These are phyloP conservation scores for Pseudophaeomoniella oleicola DNA, from an alignment of 2,329 filamentous ascomycete genomes.

Conservation along the genomic window DNA sequence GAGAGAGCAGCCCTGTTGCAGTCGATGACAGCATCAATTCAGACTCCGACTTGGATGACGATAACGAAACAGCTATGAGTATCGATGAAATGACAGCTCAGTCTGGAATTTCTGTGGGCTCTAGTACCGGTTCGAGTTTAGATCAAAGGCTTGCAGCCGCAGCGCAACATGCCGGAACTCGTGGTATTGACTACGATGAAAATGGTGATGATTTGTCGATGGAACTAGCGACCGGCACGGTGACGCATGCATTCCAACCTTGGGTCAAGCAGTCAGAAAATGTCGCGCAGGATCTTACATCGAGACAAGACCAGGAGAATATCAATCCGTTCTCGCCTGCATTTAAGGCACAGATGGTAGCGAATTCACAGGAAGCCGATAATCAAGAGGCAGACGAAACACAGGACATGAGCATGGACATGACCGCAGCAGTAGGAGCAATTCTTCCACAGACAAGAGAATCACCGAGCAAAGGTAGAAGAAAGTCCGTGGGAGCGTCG, in stretches of 20 bases:
- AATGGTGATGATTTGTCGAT: slow-evolving; percentile 61
- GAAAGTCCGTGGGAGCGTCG: slow-evolving; percentile 15
- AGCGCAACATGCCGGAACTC: slow-evolving; percentile 58
- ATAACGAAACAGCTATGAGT: slow-evolving; percentile 69
- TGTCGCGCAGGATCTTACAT: slow-evolving; percentile 23
- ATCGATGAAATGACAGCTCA: slow-evolving; percentile 63
- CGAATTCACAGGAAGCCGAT: slow-evolving; percentile 16
- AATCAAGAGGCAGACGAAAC: slow-evolving; percentile 34
- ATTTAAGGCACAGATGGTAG: slow-evolving; percentile 17
- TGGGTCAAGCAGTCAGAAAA: slow-evolving; percentile 31
- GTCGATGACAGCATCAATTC: slow-evolving; percentile 36
- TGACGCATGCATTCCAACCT: slow-evolving; percentile 33
- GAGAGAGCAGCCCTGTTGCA: slow-evolving; percentile 22
- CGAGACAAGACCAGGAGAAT: slow-evolving; percentile 31
- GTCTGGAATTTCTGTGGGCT: slow-evolving; percentile 45
- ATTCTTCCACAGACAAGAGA: slow-evolving; percentile 31
- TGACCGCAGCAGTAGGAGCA: slow-evolving; percentile 67
- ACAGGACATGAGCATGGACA: slow-evolving; percentile 83
- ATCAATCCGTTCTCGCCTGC: slow-evolving; percentile 22
- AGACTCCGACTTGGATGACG: slow-evolving; percentile 38
- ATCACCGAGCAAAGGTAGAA: slow-evolving; percentile 11
- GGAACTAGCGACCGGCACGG: slow-evolving; percentile 55
- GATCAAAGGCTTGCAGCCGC: slow-evolving; percentile 69
- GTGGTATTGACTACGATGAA: slow-evolving; percentile 46
- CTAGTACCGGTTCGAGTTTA: slow-evolving; percentile 53